Evolutionary conservation across 2,329 filamentous ascomycete species (phyloP).

Genomic region (Cladosporium oxysporum): DNA sequence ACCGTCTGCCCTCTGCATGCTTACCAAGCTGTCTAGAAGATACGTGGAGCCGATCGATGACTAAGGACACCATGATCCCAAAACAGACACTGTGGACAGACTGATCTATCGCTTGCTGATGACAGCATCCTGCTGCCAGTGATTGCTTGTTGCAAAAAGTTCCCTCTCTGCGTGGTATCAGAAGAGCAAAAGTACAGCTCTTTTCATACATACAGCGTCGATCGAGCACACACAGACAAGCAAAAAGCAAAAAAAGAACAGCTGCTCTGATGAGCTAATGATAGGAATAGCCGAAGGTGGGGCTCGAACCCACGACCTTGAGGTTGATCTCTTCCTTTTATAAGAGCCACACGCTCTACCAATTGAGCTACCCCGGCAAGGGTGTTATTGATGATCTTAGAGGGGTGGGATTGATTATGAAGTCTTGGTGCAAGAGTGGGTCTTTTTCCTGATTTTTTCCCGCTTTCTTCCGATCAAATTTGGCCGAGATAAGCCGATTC

Average conservation of each 20-base stretch:
- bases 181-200: background rate
- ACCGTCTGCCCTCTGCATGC: background rate
- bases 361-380: conserved; percentile 54
- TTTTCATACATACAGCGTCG: no score
- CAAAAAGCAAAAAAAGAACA: conserved; percentile 13
- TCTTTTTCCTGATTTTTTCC: background rate
- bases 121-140: background rate
- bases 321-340: conserved; percentile 26
- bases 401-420: background rate
- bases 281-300: conserved; percentile 33
- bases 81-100: background rate
- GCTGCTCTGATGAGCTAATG: conserved; percentile 10
- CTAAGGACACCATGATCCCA: background rate
- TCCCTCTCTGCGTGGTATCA: background rate
- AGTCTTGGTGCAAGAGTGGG: background rate
- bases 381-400: background rate
- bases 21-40: background rate
- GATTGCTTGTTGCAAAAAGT: no score
- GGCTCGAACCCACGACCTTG: conserved; percentile 32
- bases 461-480: background rate
- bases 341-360: conserved; percentile 55
- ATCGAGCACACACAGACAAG: background rate
- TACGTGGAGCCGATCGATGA: background rate
- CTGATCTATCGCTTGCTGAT: background rate
- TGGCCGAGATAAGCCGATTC: background rate